A percentile compares a stretch with the other conserved stretches of the same genome.
phyloP scores from a whole-genome alignment of 2,329 filamentous ascomycete species.

The Claviceps africana region DNA sequence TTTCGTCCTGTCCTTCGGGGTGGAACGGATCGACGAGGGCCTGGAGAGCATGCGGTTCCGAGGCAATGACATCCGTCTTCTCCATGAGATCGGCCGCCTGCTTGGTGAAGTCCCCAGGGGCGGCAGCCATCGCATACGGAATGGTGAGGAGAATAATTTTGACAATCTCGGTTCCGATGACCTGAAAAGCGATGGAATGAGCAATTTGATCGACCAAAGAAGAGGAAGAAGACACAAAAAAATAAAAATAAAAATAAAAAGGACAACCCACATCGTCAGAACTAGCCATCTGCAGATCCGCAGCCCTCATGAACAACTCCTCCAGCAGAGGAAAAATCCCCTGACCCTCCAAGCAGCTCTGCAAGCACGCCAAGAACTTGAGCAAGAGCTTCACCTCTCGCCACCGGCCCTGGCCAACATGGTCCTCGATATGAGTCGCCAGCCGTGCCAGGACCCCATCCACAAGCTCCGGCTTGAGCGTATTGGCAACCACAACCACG shows the following conservation, averaged over 20 bases:
- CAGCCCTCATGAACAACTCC: conserved; percentile 82
- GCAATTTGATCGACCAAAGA: background rate
- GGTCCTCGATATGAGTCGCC: conserved; percentile 47
- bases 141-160: conserved; percentile 94
- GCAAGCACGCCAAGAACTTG: conserved; percentile 78
- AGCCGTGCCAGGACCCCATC: conserved; percentile 54
- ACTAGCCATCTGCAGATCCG: conserved; percentile 81
- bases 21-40: conserved; percentile 76
- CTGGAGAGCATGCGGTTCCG: conserved; percentile 74
- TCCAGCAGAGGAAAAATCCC: conserved; percentile 76
- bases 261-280: conserved; percentile 67
- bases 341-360: conserved; percentile 65
- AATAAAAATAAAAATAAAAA: background rate
- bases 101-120: conserved; percentile 54
- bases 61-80: conserved; percentile 89
- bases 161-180: conserved; percentile 70
- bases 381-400: conserved; percentile 80
- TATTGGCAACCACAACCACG: conserved; percentile 67
- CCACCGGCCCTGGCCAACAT: conserved; percentile 65
- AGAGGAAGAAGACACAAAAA: background rate
- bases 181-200: conserved; percentile 24
- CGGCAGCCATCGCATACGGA: conserved; percentile 71
- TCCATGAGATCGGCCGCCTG: conserved; percentile 71
- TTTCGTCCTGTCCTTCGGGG: conserved; percentile 46
- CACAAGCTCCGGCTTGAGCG: conserved; percentile 60